Percentiles rank a stretch among this genome's conserved stretches.
phyloP scores from a whole-genome alignment of 306 rosid species.

The Pterocarpus macrocarpus region DNA sequence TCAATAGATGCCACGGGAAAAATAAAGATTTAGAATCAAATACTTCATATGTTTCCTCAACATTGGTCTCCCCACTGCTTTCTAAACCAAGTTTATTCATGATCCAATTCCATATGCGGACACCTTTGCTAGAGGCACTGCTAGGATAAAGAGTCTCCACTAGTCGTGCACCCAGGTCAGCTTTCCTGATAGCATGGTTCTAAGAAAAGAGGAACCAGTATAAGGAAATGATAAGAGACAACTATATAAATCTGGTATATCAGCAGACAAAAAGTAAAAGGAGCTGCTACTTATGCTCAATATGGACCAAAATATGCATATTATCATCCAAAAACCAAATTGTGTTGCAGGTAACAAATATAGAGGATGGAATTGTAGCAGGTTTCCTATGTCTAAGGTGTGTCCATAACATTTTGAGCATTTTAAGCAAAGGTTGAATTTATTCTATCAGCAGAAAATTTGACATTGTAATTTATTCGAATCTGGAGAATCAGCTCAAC shows the following conservation, averaged over 20 bases:
- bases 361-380: constrained; percentile 6
- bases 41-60: constrained; percentile 60
- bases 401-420: neutral
- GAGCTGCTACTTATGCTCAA: neutral
- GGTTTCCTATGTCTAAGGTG: neutral
- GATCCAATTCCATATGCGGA: constrained; percentile 70
- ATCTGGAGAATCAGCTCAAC: constrained; percentile 16
- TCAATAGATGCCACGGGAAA: constrained; percentile 94
- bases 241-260: constrained; percentile 7
- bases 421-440: neutral
- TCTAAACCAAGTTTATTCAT: constrained; percentile 69
- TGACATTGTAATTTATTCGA: neutral
- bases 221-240: constrained; percentile 45
- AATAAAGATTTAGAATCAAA: constrained; percentile 59
- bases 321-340: neutral
- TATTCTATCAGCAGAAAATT: constrained; percentile 8
- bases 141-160: constrained; percentile 81
- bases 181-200: constrained; percentile 97
- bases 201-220: constrained; percentile 54
- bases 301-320: neutral
- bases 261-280: constrained; percentile 11
- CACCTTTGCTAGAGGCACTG: constrained; percentile 51
- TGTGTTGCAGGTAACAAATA: neutral
- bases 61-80: constrained; percentile 49
- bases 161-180: constrained; percentile 70